Evolutionary conservation across 2,329 filamentous ascomycete genomes (phyloP).

Genomic region (Monilinia aucupariae): DNA sequence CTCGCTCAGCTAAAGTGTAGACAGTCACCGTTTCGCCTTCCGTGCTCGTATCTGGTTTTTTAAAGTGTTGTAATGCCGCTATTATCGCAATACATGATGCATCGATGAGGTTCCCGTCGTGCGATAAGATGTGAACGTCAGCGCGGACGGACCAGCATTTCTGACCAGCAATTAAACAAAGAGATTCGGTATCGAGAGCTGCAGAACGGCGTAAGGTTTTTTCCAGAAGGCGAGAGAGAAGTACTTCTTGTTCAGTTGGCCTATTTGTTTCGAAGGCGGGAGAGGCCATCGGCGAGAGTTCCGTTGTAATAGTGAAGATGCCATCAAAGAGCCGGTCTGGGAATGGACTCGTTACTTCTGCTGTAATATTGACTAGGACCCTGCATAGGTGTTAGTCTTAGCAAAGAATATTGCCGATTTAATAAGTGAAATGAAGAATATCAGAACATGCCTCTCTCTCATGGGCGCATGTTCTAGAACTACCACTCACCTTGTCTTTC

Average conservation of each 20-base stretch:
- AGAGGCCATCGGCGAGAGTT: slow-evolving; percentile 87
- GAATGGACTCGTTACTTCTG: slow-evolving; percentile 80
- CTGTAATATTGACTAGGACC: slow-evolving; percentile 77
- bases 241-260: slow-evolving; percentile 75
- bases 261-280: slow-evolving; percentile 84
- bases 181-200: slow-evolving; percentile 89
- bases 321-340: slow-evolving; percentile 91
- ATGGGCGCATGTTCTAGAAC: not conserved
- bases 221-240: slow-evolving; percentile 83
- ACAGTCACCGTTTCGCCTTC: slow-evolving; percentile 80
- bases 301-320: slow-evolving; percentile 85
- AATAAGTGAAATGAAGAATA: not conserved
- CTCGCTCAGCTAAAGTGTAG: slow-evolving; percentile 77
- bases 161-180: slow-evolving; percentile 84
- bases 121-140: slow-evolving; percentile 85
- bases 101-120: slow-evolving; percentile 87
- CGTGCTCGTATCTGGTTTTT: slow-evolving; percentile 81
- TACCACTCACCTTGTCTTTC: slow-evolving; percentile 72
- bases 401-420: not conserved
- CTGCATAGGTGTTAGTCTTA: slow-evolving; percentile 42
- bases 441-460: not conserved
- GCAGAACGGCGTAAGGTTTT: slow-evolving; percentile 89
- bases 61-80: slow-evolving; percentile 84
- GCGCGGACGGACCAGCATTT: slow-evolving; percentile 91
- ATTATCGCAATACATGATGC: slow-evolving; percentile 81